Evolutionary conservation across 2,329 filamentous ascomycete genomes (phyloP).

Genomic region (Penicillium sp.): DNA sequence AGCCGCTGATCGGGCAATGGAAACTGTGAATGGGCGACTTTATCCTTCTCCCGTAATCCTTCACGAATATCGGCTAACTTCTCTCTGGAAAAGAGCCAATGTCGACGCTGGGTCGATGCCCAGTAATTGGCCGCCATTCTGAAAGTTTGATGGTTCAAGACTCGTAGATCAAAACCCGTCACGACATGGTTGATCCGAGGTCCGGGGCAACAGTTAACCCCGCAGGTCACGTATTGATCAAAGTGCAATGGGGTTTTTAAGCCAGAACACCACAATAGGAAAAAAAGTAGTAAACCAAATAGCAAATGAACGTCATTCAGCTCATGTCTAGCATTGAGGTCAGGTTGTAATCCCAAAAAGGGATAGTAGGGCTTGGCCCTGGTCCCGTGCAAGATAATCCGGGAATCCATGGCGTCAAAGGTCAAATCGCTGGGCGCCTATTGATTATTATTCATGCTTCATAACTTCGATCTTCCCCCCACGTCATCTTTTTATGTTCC

Average conservation of each 20-base stretch:
- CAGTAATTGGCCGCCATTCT: conserved; percentile 93
- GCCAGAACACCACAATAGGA: background rate
- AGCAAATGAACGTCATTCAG: background rate
- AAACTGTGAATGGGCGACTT: conserved; percentile 71
- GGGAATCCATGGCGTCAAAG: conserved; percentile 31
- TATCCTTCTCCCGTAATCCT: conserved; percentile 74
- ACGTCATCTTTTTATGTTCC: conserved; percentile 27
- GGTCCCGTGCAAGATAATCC: conserved; percentile 28
- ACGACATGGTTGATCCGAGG: conserved; percentile 10
- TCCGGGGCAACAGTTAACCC: conserved; percentile 4
- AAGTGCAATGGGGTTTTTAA: conserved; percentile 1
- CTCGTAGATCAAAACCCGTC: conserved; percentile 3
- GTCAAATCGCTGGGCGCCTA: conserved; percentile 35
- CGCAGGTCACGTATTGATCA: conserved; percentile 9
- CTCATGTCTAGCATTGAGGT: background rate
- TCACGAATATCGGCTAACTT: conserved; percentile 73
- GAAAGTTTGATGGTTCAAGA: conserved; percentile 2
- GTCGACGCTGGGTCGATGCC: conserved; percentile 85
- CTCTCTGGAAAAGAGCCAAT: conserved; percentile 87
- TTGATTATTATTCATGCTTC: conserved; percentile 32
- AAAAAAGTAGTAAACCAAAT: background rate
- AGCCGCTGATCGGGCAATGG: conserved; percentile 78
- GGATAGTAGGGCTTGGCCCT: conserved; percentile 35
- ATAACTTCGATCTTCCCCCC: conserved; percentile 6
- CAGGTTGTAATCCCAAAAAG: conserved; percentile 24